Percentiles rank a stretch among this genome's conserved stretches.
These are phyloP conservation scores for Austroboletus rostrupii DNA, from an alignment of 1,284 basidiomycete genomes.

Conservation along the genomic window DNA sequence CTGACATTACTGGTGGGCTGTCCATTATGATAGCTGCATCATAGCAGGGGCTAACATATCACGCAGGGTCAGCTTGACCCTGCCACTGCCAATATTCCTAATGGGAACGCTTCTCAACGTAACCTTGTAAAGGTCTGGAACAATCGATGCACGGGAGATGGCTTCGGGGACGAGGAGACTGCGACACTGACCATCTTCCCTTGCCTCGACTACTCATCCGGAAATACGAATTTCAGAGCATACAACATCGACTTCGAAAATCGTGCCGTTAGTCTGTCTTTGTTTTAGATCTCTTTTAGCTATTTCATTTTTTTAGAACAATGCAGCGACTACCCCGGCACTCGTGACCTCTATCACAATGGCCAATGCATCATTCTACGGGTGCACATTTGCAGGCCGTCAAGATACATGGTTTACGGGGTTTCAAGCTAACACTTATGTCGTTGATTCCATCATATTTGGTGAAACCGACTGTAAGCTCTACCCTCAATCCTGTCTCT, in stretches of 20 bases:
- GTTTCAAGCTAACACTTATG: conserved; percentile 54
- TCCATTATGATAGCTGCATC: background rate
- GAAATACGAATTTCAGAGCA: conserved; percentile 55
- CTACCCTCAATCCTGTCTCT: conserved; percentile 11
- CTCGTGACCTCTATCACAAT: conserved; percentile 57
- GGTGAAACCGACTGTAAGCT: conserved; percentile 61
- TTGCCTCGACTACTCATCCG: conserved; percentile 47
- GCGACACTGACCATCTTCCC: conserved; percentile 53
- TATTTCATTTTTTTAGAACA: conserved; percentile 37
- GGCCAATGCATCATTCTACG: conserved; percentile 66
- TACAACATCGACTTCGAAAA: conserved; percentile 71
- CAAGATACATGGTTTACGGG: conserved; percentile 71
- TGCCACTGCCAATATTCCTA: conserved; percentile 29
- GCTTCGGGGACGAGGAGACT: conserved; percentile 50
- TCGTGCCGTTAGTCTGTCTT: conserved; percentile 44
- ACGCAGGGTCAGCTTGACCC: conserved; percentile 50
- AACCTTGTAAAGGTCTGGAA: conserved; percentile 57
- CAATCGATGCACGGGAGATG: conserved; percentile 39
- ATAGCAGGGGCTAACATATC: background rate
- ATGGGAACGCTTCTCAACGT: conserved; percentile 35
- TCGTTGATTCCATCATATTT: conserved; percentile 57
- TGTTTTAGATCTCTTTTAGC: background rate
- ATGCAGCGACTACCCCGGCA: conserved; percentile 56
- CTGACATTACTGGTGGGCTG: conserved; percentile 48
- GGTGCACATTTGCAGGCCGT: conserved; percentile 57